These are phyloP conservation scores for Carex pumila DNA, from an alignment of 176 grass and related monocot species.

Conservation along the genomic window DNA sequence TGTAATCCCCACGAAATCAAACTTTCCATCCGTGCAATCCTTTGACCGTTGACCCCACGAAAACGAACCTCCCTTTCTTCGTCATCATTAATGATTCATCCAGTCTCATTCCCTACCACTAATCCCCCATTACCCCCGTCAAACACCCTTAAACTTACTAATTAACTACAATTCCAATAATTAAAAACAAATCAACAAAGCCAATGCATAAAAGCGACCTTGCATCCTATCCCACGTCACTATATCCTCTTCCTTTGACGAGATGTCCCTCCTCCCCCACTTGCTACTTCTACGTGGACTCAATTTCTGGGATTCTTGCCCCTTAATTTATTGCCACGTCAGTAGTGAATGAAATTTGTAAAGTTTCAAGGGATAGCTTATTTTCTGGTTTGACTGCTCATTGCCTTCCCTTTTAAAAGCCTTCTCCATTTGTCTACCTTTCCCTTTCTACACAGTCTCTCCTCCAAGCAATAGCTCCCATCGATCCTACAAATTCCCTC, in stretches of 20 bases:
- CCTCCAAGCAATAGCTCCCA: conserved; percentile 6
- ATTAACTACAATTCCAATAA: not conserved
- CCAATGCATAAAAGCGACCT: conserved; percentile 16
- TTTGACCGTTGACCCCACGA: conserved; percentile 22
- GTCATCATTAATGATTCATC: not conserved
- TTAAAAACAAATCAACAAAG: not conserved
- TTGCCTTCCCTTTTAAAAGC: conserved; percentile 2
- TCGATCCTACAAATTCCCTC: not conserved
- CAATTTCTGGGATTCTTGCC: not conserved
- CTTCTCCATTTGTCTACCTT: conserved; percentile 2
- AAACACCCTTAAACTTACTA: not conserved
- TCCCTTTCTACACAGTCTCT: conserved; percentile 25
- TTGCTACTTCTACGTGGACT: not conserved
- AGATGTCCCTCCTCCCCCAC: not conserved
- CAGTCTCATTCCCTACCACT: not conserved
- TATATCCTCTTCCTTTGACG: conserved; percentile 30
- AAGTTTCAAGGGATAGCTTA: not conserved
- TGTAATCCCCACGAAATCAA: not conserved
- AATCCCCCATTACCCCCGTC: not conserved
- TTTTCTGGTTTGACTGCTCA: conserved; percentile 9
- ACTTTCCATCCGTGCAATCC: conserved; percentile 10
- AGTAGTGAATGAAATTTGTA: not conserved
- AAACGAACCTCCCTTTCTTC: not conserved
- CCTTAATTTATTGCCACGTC: not conserved
- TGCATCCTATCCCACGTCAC: conserved; percentile 32